phyloP scores from a whole-genome alignment of 2,329 filamentous ascomycete species.

The Apiospora kogelbergensis region DNA sequence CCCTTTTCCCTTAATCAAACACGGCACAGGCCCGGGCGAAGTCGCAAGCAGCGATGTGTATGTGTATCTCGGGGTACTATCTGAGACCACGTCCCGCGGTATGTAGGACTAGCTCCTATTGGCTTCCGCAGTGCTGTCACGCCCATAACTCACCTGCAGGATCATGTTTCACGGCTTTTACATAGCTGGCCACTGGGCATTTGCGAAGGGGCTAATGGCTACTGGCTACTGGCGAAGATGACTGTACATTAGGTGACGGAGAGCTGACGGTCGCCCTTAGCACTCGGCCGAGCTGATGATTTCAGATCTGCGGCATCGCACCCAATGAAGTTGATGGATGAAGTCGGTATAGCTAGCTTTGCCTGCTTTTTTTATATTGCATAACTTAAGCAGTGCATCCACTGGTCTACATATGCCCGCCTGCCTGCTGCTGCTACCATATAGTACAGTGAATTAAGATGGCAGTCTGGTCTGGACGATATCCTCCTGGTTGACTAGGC shows the following conservation, averaged over 20 bases:
- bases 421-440: not conserved
- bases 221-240: not conserved
- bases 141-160: slow-evolving; percentile 4
- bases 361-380: not conserved
- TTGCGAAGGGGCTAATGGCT: not conserved
- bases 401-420: not conserved
- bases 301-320: not conserved
- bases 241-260: not conserved
- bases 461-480: not conserved
- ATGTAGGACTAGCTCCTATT: not conserved
- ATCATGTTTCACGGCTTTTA: slow-evolving; percentile 5
- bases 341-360: not conserved
- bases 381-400: not conserved
- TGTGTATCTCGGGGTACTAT: not conserved
- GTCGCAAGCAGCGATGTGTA: not conserved
- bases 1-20: not conserved
- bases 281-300: not conserved
- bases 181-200: not conserved
- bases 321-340: not conserved
- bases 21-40: not conserved
- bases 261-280: not conserved
- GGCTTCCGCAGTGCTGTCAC: slow-evolving; percentile 1
- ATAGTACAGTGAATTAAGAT: not conserved
- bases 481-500: not conserved
- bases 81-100: not conserved